Evolutionary conservation across 768 basidiomycete species (phyloP).

Genomic region (Daedaleopsis sinensis): DNA sequence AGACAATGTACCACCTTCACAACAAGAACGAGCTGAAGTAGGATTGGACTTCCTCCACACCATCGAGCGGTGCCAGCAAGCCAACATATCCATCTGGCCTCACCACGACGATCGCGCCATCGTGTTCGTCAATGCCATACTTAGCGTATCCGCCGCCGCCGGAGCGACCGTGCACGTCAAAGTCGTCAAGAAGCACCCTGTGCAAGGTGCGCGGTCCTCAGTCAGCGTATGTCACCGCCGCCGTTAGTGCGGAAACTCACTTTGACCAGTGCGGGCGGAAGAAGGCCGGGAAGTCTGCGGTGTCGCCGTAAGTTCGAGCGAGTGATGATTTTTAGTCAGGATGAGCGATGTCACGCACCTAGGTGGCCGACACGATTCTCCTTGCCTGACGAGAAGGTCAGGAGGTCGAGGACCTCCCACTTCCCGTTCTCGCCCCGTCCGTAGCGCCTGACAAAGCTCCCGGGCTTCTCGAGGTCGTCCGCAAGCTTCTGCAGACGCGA

Average conservation of each 20-base stretch:
- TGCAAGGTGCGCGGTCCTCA: background rate
- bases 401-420: conserved; percentile 15
- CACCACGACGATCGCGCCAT: conserved; percentile 55
- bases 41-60: conserved; percentile 37
- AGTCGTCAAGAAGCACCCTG: conserved; percentile 66
- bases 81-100: conserved; percentile 73
- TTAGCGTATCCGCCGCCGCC: conserved; percentile 61
- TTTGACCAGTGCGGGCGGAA: conserved; percentile 64
- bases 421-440: conserved; percentile 4
- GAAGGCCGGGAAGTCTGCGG: conserved; percentile 43
- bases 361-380: conserved; percentile 16
- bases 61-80: conserved; percentile 51
- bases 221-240: background rate
- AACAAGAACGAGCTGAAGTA: conserved; percentile 55
- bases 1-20: background rate
- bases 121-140: conserved; percentile 50
- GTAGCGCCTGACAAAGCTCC: conserved; percentile 23
- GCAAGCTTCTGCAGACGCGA: conserved; percentile 25
- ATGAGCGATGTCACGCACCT: background rate
- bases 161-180: conserved; percentile 42
- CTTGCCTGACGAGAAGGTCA: conserved; percentile 18
- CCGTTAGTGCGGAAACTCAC: conserved; percentile 34
- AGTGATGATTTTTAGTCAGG: background rate
- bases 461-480: conserved; percentile 19
- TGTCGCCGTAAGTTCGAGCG: background rate